phyloP scores from a whole-genome alignment of 805 yeast genomes.

The Sugiyamaella boreocaroliniensis region DNA sequence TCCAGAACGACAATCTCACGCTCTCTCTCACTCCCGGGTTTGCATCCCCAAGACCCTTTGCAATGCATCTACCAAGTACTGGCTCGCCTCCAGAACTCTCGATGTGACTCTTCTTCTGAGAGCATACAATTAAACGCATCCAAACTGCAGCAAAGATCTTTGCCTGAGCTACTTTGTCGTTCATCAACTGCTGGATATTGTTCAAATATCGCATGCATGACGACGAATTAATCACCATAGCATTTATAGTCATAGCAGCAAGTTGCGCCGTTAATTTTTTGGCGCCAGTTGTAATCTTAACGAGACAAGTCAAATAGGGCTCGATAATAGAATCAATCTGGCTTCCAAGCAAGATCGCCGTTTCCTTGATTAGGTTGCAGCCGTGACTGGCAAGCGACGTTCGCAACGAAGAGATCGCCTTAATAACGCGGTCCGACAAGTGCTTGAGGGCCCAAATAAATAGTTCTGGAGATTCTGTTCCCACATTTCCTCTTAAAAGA shows the following conservation, averaged over 20 bases:
- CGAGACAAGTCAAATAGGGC: constrained; percentile 39
- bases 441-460: constrained; percentile 34
- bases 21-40: constrained; percentile 72
- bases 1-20: constrained; percentile 72
- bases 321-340: constrained; percentile 40
- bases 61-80: constrained; percentile 43
- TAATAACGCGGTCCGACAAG: constrained; percentile 54
- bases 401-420: constrained; percentile 65
- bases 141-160: constrained; percentile 64
- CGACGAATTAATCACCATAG: constrained; percentile 50
- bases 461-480: constrained; percentile 31
- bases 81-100: constrained; percentile 35
- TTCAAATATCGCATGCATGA: constrained; percentile 46
- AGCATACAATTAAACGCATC: constrained; percentile 51
- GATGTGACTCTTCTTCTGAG: constrained; percentile 30
- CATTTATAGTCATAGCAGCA: constrained; percentile 35
- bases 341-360: constrained; percentile 23
- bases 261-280: constrained; percentile 59
- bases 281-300: constrained; percentile 51
- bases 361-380: constrained; percentile 69
- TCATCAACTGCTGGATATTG: constrained; percentile 45
- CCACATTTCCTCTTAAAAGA: constrained; percentile 52
- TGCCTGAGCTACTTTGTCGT: constrained; percentile 67
- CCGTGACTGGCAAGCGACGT: constrained; percentile 76
- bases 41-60: constrained; percentile 67